Evolutionary conservation across 805 yeast species (phyloP).

Genomic region (Candida ortonii): DNA sequence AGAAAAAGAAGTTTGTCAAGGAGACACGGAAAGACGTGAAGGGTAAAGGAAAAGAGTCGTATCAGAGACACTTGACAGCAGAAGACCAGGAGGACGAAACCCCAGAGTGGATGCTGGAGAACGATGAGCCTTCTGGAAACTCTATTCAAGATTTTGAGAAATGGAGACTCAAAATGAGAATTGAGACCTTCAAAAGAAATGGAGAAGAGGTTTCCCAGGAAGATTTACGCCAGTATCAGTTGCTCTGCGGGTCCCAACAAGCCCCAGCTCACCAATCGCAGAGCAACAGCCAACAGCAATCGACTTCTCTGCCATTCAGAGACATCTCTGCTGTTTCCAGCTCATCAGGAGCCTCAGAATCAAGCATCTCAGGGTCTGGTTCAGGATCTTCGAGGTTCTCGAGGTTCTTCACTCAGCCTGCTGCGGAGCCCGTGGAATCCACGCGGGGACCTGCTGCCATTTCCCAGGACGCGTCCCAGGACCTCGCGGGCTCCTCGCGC

Average conservation of each 20-base stretch:
- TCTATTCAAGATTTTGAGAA: constrained; percentile 57
- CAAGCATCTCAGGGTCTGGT: constrained; percentile 2
- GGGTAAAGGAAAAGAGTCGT: constrained; percentile 9
- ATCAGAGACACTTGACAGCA: constrained; percentile 6
- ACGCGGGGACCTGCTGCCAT: constrained; percentile 28
- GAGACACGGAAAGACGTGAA: constrained; percentile 13
- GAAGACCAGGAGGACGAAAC: constrained; percentile 32
- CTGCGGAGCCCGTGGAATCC: constrained; percentile 33
- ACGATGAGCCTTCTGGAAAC: constrained; percentile 42
- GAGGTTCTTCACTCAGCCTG: constrained; percentile 22
- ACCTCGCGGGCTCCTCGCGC: constrained; percentile 30
- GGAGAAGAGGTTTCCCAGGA: constrained; percentile 38
- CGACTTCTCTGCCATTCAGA: no score
- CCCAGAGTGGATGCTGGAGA: constrained; percentile 38
- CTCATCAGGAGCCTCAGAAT: neutral
- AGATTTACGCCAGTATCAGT: constrained; percentile 24
- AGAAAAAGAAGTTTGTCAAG: constrained; percentile 18
- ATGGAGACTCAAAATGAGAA: constrained; percentile 54
- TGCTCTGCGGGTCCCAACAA: constrained; percentile 9
- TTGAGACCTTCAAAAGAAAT: constrained; percentile 46
- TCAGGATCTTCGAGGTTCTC: constrained; percentile 24
- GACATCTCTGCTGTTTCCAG: neutral
- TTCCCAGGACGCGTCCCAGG: constrained; percentile 4
- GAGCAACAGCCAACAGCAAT: no score
- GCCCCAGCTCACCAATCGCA: no score